Base-by-base conservation (phyloP, 371 early-diverging fungal species). In the Ordospora colligata region DNA sequence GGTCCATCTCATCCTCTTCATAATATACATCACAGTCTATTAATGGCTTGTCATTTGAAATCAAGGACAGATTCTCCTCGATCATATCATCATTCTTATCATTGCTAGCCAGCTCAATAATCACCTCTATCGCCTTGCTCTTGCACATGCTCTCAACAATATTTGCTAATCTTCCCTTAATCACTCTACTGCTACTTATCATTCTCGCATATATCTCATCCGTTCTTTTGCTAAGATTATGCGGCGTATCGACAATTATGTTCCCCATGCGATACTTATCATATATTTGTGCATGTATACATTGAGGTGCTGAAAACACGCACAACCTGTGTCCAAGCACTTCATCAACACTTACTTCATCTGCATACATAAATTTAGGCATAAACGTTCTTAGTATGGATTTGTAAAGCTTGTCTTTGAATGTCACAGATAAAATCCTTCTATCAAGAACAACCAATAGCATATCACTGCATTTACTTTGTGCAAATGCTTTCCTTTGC, bases 211-310 rank as follows among this genome's bases (percentile, higher is more conserved):
- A 22, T 11, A 77, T 62, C 11, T 71, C 54, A 9, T 72, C 49
- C 12, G 72, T 40, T 43, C 45, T 77, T 70, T 68, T 77, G 25
- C 21, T 47, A 1, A 68, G 40, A 25, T 65, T 63, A 25, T 72
- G 68, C 9, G 77, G 73, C 9, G 67, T 70, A 22, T 65, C 72
- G 37, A 73, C 37, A 49, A 77, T 53, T 19, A 51, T 72, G 45
- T 77, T 77, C 0, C 71, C n/a, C 77, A 77, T 77, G 19, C 47
- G 54, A 62, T 63, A 77, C 50, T 47, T 77, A n/a, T 9, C 52
- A 22, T 77, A 40, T 17, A 64, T 44, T 12, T 32, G 51, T 47
- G 17, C 49, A 12, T 22, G 42, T 6, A 9, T 27, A 17, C 22
- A 46, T 19, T 73, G 46, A 17, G 37, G 40, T 9, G 54, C 47